phyloP scores from a whole-genome alignment of 805 yeast genomes.

The Yamadazyma paraphyllophila region DNA sequence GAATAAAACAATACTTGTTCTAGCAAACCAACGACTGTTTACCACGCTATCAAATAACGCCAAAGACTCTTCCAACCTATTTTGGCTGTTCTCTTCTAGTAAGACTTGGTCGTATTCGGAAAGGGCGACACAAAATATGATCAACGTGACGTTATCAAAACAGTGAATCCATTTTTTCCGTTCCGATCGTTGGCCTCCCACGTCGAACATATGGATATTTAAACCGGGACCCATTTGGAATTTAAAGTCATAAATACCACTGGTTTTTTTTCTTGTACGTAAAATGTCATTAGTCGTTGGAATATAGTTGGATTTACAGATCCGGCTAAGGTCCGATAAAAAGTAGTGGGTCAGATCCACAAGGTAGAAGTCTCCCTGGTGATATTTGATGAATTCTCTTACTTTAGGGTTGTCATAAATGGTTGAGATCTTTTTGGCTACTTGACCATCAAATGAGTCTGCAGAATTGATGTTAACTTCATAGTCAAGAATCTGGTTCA shows the following conservation, averaged over 20 bases:
- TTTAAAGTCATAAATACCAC: conserved; percentile 83
- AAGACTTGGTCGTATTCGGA: conserved; percentile 88
- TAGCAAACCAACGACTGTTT: conserved; percentile 87
- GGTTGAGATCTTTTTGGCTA: conserved; percentile 47
- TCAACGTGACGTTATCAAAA: conserved; percentile 86
- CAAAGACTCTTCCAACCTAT: conserved; percentile 77
- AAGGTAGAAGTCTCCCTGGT: conserved; percentile 71
- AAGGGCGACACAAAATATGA: conserved; percentile 87
- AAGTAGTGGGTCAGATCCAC: conserved; percentile 85
- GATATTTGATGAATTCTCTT: conserved; percentile 51
- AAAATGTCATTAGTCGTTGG: conserved; percentile 79
- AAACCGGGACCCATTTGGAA: conserved; percentile 65
- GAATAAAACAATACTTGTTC: conserved; percentile 82
- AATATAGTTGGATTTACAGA: conserved; percentile 56
- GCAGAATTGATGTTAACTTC: conserved; percentile 55
- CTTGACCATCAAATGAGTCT: conserved; percentile 46
- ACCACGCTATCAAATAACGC: conserved; percentile 86
- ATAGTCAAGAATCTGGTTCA: conserved; percentile 44
- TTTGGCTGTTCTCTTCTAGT: conserved; percentile 72
- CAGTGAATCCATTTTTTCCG: conserved; percentile 97
- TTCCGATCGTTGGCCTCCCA: conserved; percentile 95
- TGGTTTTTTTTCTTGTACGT: conserved; percentile 86
- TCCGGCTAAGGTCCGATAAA: conserved; percentile 62
- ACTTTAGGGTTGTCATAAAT: conserved; percentile 62
- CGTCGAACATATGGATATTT: conserved; percentile 59